Base-by-base conservation (phyloP, 1,284 basidiomycete species). In the Heliocybe sulcata region DNA sequence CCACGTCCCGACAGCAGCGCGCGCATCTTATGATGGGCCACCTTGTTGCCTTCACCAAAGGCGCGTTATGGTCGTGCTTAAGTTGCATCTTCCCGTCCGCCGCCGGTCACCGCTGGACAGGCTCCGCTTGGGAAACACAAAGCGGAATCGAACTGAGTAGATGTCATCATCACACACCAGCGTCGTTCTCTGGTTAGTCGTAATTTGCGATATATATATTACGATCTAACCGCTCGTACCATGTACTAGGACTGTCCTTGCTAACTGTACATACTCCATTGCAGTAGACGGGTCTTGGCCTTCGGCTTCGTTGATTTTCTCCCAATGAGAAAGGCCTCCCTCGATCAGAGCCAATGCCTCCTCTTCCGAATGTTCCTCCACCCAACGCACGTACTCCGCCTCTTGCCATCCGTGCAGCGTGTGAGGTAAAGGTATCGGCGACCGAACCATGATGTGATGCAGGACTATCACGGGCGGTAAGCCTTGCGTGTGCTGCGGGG, bases 371-470 rank as follows among this genome's bases (percentile, higher is more conserved):
- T 91, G 90, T 63, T 92, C 87, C 55, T 89, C 85, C 26, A 92
- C 79, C 89, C 90, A 94, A 47, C 87, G 81, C 45, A 93, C 90
- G 65, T 97, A 98, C 71, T 97, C 94, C 9, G 86, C 81, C 66
- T 96, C 92, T 56, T 90, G 87, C 94, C 94, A 97, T 0, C 89
- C 87, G 64, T 96, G 92, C 52, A 93, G 69, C 52, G 83, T 77
- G 67, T 97, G 92, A 6, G 94, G 94, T 27, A 98, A 76, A 1
- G 85, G 81, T 48, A 96, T 76, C 0, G 90, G 85, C 1, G 91
- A 92, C 14, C 92, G 85, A n/a, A 95, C 92, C 35, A 97, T 77
- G 60, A 96, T 88, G 64, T 97, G 93, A 64, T 97, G 94, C 14
- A 96, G 73, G 8, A 97, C 86, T 58, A 95, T 82, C 20, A 96